phyloP scores from a whole-genome alignment of 495 filamentous ascomycete genomes.

The Annulohypoxylon nitens region DNA sequence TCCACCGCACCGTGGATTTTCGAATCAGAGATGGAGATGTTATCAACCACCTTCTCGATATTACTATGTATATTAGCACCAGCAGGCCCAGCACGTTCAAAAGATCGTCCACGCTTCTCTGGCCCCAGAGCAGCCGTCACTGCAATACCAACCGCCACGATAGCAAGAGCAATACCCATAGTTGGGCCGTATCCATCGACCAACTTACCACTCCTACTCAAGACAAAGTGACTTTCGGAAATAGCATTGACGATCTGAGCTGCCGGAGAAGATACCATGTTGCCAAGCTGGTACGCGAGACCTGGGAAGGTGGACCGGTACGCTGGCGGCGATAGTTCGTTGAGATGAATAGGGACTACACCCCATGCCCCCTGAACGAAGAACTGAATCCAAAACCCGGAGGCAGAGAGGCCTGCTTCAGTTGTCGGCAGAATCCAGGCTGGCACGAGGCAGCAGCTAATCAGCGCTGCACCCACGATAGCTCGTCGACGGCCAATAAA shows the following conservation, averaged over 20 bases:
- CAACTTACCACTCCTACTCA: constrained; percentile 58
- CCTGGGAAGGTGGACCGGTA: constrained; percentile 79
- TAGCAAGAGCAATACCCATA: constrained; percentile 78
- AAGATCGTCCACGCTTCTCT: constrained; percentile 76
- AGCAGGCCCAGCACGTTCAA: constrained; percentile 70
- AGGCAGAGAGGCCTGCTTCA: constrained; percentile 69
- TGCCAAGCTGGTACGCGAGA: constrained; percentile 79
- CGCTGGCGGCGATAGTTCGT: constrained; percentile 79
- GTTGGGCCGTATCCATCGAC: constrained; percentile 76
- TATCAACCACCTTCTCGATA: constrained; percentile 40
- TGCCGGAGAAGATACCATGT: constrained; percentile 79
- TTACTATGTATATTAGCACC: constrained; percentile 60
- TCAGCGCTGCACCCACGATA: constrained; percentile 70
- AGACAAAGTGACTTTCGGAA: constrained; percentile 67
- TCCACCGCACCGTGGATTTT: constrained; percentile 15
- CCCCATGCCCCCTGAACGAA: constrained; percentile 85
- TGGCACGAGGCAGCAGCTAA: constrained; percentile 72
- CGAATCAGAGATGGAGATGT: constrained; percentile 35
- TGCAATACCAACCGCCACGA: constrained; percentile 74
- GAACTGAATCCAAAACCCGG: constrained; percentile 83
- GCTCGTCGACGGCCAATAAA: constrained; percentile 76
- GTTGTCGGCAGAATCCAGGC: constrained; percentile 76
- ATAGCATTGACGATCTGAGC: constrained; percentile 79
- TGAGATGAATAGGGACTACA: constrained; percentile 80
- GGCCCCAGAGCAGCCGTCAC: constrained; percentile 70